Evolutionary conservation across 208 protist species (phyloP).

Genomic region (Angomonas desouzai): DNA sequence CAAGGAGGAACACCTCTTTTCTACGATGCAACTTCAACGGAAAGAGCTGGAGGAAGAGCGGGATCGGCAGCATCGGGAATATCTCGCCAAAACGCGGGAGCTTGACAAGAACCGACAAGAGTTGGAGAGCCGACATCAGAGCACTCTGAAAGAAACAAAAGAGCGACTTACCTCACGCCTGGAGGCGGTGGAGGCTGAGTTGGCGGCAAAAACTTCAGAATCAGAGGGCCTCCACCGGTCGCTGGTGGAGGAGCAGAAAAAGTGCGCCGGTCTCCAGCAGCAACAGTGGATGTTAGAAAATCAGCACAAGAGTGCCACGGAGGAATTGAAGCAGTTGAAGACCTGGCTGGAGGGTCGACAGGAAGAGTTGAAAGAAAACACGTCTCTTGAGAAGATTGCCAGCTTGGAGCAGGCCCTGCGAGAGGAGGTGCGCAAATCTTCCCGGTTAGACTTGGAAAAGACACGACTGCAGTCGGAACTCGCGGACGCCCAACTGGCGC

Average conservation of each 20-base stretch:
- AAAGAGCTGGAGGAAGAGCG: slow-evolving; percentile 54
- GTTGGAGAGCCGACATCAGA: slow-evolving; percentile 27
- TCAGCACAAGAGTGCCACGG: slow-evolving; percentile 21
- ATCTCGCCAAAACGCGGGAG: slow-evolving; percentile 36
- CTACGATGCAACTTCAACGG: slow-evolving; percentile 31
- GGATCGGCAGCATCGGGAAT: slow-evolving; percentile 55
- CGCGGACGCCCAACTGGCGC: slow-evolving; percentile 44
- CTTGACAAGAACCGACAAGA: slow-evolving; percentile 43
- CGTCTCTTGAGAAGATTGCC: slow-evolving; percentile 32
- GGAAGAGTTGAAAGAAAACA: slow-evolving; percentile 25
- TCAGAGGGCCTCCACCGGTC: slow-evolving; percentile 20
- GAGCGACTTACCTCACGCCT: slow-evolving; percentile 45
- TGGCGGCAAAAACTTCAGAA: slow-evolving; percentile 25
- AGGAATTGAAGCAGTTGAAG: slow-evolving; percentile 22
- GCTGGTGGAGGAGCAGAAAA: slow-evolving; percentile 25
- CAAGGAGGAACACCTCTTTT: slow-evolving; percentile 51
- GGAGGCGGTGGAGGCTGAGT: slow-evolving; percentile 40
- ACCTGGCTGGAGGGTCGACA: slow-evolving; percentile 15
- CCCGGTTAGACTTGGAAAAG: slow-evolving; percentile 52
- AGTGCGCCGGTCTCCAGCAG: slow-evolving; percentile 23
- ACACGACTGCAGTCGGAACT: slow-evolving; percentile 53
- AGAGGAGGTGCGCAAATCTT: slow-evolving; percentile 36
- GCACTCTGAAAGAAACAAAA: slow-evolving; percentile 23
- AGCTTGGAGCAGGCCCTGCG: slow-evolving; percentile 50
- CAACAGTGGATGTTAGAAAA: slow-evolving; percentile 33